These are phyloP conservation scores for Coniosporium apollinis DNA, from an alignment of 495 filamentous ascomycete species.

Conservation along the genomic window DNA sequence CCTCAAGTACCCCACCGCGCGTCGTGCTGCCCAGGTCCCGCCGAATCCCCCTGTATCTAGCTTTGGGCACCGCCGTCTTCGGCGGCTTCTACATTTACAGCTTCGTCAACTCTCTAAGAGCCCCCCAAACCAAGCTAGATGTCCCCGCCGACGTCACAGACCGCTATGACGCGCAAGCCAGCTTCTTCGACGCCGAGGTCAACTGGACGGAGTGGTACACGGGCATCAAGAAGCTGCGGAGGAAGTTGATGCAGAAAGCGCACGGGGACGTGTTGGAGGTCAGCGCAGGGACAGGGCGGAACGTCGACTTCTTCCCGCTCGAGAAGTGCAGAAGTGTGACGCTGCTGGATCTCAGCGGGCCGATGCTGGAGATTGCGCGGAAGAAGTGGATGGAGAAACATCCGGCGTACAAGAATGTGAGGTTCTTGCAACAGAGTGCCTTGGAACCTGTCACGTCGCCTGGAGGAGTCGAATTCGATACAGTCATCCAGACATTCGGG, in stretches of 20 bases:
- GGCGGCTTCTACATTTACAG: too few relatives aligned
- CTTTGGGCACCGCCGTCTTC: too few relatives aligned
- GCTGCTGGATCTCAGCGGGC: conserved; percentile 44
- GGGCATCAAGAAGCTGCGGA: conserved; percentile 31
- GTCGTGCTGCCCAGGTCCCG: too few relatives aligned
- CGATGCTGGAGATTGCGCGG: conserved; percentile 46
- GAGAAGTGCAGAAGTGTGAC: conserved; percentile 32
- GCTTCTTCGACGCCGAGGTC: conserved; percentile 20
- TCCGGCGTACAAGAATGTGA: conserved; percentile 28
- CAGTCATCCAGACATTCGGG: conserved; percentile 82
- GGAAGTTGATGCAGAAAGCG: conserved; percentile 41
- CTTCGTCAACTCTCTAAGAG: too few relatives aligned
- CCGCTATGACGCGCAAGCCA: conserved; percentile 20
- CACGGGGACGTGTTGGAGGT: conserved; percentile 74
- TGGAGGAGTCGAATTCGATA: conserved; percentile 45
- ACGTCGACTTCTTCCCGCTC: conserved; percentile 54
- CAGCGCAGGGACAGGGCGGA: conserved; percentile 81
- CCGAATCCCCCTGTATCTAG: too few relatives aligned
- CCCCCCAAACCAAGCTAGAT: too few relatives aligned
- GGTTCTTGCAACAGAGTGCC: conserved; percentile 27
- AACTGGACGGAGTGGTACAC: conserved; percentile 15
- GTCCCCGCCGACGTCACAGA: conserved; percentile 13
- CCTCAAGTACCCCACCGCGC: too few relatives aligned
- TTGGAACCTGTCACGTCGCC: conserved; percentile 16
- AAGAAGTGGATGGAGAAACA: conserved; percentile 38